phyloP scores from a whole-genome alignment of 306 rosid species.

The Ziziphus jujuba region DNA sequence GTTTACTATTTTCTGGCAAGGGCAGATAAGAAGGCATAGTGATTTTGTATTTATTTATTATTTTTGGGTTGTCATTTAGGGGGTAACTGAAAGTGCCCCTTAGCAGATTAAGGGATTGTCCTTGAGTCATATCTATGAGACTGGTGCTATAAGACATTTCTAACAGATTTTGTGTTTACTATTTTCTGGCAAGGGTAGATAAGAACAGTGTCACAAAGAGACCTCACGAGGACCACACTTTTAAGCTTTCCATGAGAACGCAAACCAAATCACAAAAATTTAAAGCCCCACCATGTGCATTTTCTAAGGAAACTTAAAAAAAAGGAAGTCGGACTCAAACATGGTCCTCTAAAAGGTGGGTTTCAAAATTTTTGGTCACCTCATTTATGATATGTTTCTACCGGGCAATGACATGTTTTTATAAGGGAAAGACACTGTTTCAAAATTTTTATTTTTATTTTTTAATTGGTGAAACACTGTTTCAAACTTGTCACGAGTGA shows the following conservation, averaged over 20 bases:
- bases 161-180: constrained; percentile 1
- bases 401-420: no score
- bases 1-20: constrained; percentile 12
- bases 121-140: neutral
- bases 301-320: neutral
- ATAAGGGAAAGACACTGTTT: no score
- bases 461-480: no score
- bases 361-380: neutral
- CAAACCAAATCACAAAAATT: neutral
- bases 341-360: no score
- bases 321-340: no score
- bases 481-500: no score
- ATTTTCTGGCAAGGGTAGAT: neutral
- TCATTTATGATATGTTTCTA: neutral
- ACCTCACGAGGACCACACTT: constrained; percentile 15
- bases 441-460: no score
- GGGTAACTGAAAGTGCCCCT: constrained; percentile 24
- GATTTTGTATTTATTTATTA: neutral
- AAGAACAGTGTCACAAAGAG: constrained; percentile 5
- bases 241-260: no score
- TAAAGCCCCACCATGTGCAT: constrained; percentile 28
- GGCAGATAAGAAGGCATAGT: neutral
- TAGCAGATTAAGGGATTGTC: constrained; percentile 36
- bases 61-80: constrained; percentile 15
- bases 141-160: neutral